These are phyloP conservation scores for Lathyrus tuberosus DNA, from an alignment of 306 rosid genomes.

Conservation along the genomic window DNA sequence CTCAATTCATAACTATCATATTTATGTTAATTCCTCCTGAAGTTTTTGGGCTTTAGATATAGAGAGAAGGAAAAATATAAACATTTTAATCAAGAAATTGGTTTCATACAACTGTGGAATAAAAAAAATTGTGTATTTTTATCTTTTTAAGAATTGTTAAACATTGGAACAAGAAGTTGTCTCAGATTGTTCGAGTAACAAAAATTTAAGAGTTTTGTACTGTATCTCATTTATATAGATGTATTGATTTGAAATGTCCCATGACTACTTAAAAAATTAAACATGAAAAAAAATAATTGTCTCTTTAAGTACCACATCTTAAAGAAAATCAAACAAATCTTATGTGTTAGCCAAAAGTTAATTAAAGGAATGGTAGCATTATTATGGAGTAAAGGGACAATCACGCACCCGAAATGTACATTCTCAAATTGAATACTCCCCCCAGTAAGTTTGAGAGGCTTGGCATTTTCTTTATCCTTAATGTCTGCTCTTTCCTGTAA, in stretches of 20 bases:
- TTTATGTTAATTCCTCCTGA: neutral
- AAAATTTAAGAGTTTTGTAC: neutral
- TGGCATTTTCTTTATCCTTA: constrained; percentile 63
- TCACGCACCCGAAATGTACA: constrained; percentile 78
- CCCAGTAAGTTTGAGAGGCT: constrained; percentile 67
- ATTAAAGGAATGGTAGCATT: constrained; percentile 26
- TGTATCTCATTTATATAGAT: neutral
- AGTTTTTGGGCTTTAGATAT: neutral
- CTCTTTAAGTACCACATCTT: neutral
- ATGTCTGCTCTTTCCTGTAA: constrained; percentile 84
- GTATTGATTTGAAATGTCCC: neutral
- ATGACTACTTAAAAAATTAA: neutral
- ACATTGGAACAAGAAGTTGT: neutral
- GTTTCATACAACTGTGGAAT: neutral
- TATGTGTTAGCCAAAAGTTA: constrained; percentile 25
- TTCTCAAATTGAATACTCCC: constrained; percentile 76
- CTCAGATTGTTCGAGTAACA: neutral
- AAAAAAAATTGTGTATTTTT: neutral
- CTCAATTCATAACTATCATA: neutral
- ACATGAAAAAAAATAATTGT: neutral
- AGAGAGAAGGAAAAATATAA: neutral
- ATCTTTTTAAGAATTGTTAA: neutral
- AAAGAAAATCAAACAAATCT: neutral
- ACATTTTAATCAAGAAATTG: neutral
- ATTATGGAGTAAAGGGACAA: constrained; percentile 27